Percentiles rank a stretch among this genome's conserved stretches.
These are phyloP conservation scores for Andrographis paniculata DNA, from an alignment of 305 asterid species.

Conservation along the genomic window DNA sequence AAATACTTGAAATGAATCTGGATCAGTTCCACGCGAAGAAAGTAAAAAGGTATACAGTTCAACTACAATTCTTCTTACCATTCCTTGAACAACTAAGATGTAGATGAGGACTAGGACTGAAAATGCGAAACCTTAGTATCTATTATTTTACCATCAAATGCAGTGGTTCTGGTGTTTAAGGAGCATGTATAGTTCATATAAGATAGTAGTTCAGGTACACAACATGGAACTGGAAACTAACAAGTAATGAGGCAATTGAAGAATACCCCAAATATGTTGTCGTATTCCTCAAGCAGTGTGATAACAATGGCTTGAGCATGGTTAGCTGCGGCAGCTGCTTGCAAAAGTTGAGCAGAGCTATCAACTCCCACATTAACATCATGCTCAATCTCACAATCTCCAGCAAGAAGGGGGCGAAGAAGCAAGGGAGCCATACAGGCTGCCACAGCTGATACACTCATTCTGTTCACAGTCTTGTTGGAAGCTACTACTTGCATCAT, in stretches of 20 bases:
- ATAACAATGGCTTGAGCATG: constrained; percentile 98
- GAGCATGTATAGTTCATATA: too few species aligned
- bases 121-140: too few species aligned
- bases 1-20: too few species aligned
- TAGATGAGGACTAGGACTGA: too few species aligned
- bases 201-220: too few species aligned
- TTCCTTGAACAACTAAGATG: too few species aligned
- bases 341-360: constrained; percentile 83
- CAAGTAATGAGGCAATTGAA: constrained; percentile 12
- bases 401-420: constrained; percentile 95
- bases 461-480: constrained; percentile 70
- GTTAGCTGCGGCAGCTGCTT: constrained; percentile 99
- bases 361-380: constrained; percentile 77
- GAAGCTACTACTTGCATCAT: constrained; percentile 92
- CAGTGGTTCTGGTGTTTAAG: too few species aligned
- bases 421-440: constrained; percentile 99
- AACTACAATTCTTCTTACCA: too few species aligned
- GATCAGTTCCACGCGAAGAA: too few species aligned
- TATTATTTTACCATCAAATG: too few species aligned
- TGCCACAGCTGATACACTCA: constrained; percentile 98
- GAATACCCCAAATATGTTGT: constrained; percentile 83
- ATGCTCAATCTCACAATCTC: constrained; percentile 84
- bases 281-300: constrained; percentile 91
- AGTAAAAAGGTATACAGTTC: too few species aligned
- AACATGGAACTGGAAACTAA: background rate